Evolutionary conservation across 1,284 basidiomycete species (phyloP), one percentile per base, ranked within the genome.

Genomic region (Boletus sp.): DNA sequence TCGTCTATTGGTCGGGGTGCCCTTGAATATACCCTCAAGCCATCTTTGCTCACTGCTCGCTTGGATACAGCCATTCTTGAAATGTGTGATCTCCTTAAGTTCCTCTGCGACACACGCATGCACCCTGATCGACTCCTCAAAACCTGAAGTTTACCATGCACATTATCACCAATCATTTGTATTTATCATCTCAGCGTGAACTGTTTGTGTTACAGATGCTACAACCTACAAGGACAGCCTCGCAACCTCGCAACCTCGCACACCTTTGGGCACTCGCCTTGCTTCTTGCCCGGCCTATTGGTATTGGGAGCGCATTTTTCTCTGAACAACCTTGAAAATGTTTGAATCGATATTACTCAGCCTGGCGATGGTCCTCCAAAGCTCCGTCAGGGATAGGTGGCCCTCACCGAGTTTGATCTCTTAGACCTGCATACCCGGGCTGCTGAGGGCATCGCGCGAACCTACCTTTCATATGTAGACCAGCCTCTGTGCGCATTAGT

Each of bases 281-380:
- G 91, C 74, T 93, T 93, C 79, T 79, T 91, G 52, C 88, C 89
- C 0, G 91, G 89, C 21, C 74, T 92, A n/a, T 79, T 93, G 59
- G 89, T 90, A 2, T 81, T 93, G 21, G 90, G 91, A 56, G 87
- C 77, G 1, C 81, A 85, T 56, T 82, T 91, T 56, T 83, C 83
- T 30, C 73, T 86, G 49, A 81, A 85, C 58, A 71, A 81, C 56
- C 77, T 87, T 44, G 74, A 75, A 49, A 68, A 72, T 7, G 61
- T 82, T 16, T 80, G 80, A 16, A 77, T 85, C 52, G 70, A 81
- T 66, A 67, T 81, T 44, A 67, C 73, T 38, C 72, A 76, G 49
- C 76, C 81, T n/a, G 70, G 71, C 27, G 57, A 67, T 6, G 70
- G 68, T 46, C 76, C 80, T 37, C 67, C 74, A 31, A 76, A 60